Conservation (phyloP, 768 basidiomycete genomes). For the Trichaptum fuscoviolaceum region DNA sequence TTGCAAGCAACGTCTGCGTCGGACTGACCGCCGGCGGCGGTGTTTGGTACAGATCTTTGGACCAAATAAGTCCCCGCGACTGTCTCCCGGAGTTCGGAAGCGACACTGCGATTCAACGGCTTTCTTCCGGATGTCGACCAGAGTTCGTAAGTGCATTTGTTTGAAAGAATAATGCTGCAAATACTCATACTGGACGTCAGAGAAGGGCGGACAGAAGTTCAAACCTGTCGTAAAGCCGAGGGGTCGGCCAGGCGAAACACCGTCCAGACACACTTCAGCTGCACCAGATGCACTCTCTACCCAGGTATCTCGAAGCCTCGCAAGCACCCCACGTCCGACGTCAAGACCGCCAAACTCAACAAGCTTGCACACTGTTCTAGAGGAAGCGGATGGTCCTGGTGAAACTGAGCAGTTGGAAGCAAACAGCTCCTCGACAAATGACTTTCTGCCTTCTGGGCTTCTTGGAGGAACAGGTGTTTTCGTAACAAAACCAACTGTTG, state of each 20-base stretch:
- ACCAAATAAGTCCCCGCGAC: conserved; percentile 13
- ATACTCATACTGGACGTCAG: conserved; percentile 27
- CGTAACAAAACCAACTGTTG: background rate
- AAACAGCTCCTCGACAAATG: background rate
- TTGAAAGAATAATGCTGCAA: background rate
- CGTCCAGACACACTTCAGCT: conserved; percentile 18
- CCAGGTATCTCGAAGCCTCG: background rate
- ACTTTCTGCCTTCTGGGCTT: background rate
- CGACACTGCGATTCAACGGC: background rate
- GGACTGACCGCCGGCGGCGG: no score
- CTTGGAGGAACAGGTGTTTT: background rate
- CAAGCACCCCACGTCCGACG: background rate
- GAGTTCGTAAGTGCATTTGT: conserved; percentile 51
- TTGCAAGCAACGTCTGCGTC: no score
- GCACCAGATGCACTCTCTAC: conserved; percentile 13
- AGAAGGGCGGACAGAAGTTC: conserved; percentile 69
- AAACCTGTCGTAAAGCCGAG: conserved; percentile 59
- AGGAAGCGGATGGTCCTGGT: background rate
- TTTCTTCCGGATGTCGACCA: conserved; percentile 32
- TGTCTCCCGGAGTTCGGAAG: conserved; percentile 5
- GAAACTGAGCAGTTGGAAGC: background rate
- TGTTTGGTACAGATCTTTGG: conserved; percentile 12
- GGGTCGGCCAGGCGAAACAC: conserved; percentile 27
- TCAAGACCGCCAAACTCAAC: background rate
- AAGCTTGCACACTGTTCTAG: background rate